Evolutionary conservation across 495 filamentous ascomycete species (phyloP).

Genomic region (Penicillium canescens): DNA sequence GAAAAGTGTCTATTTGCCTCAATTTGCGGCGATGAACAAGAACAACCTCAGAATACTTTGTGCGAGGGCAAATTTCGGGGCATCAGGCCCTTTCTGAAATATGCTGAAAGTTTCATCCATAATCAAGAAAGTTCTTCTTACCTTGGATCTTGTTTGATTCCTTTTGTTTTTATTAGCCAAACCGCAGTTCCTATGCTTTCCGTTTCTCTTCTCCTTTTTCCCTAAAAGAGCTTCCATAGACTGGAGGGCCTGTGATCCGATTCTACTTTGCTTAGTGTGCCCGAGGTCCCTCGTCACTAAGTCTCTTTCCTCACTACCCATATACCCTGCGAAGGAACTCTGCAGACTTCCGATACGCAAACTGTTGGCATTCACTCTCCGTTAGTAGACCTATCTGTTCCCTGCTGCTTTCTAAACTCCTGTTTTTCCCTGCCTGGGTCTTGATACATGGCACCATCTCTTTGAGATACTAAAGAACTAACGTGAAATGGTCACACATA

Average conservation of each 20-base stretch:
- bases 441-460: too few species aligned
- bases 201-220: conserved; percentile 1
- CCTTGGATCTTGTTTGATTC: neutral
- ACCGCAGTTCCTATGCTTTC: neutral
- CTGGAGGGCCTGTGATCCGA: neutral
- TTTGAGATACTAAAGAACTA: neutral
- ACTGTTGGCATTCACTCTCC: neutral
- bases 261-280: neutral
- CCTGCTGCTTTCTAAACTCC: neutral
- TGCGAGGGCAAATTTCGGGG: neutral
- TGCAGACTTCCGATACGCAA: neutral
- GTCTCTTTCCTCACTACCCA: neutral
- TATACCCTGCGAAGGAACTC: neutral
- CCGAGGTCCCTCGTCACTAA: neutral
- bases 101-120: conserved; percentile 6
- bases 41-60: conserved; percentile 6
- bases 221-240: neutral
- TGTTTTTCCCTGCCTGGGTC: neutral
- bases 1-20: conserved; percentile 4
- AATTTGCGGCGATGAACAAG: neutral
- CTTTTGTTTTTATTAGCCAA: conserved; percentile 8
- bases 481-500: neutral
- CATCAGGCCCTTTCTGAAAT: conserved; percentile 6
- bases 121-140: neutral
- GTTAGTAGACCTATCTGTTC: neutral